Conservation (phyloP, 148 eudicot species). For the Fallopia convolvulus region DNA sequence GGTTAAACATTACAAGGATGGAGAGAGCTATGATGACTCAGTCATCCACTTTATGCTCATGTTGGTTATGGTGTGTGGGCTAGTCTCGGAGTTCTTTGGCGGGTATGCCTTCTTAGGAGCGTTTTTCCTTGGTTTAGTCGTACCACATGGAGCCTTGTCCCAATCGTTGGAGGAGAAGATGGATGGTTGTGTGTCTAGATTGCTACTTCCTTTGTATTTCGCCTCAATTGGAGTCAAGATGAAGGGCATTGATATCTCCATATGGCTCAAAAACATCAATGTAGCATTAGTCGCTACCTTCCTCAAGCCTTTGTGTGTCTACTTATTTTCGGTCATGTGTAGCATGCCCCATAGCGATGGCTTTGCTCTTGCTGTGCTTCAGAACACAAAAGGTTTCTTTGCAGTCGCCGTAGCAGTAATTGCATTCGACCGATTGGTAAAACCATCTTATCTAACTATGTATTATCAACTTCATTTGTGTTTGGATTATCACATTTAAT, state of each 20-base stretch:
- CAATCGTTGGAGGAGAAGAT: slow-evolving; percentile 32
- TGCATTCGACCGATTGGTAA: slow-evolving; percentile 41
- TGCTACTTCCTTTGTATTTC: slow-evolving; percentile 52
- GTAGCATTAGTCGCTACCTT: slow-evolving; percentile 7
- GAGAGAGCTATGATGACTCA: slow-evolving; percentile 27
- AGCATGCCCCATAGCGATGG: slow-evolving; percentile 21
- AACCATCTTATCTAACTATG: not conserved
- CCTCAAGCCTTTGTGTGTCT: slow-evolving; percentile 27
- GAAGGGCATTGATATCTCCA: not conserved
- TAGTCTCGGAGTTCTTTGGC: slow-evolving; percentile 24
- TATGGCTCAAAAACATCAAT: not conserved
- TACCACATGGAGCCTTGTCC: slow-evolving; percentile 39
- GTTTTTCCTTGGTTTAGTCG: slow-evolving; percentile 34
- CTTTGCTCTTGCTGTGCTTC: slow-evolving; percentile 31
- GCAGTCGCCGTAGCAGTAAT: slow-evolving; percentile 30
- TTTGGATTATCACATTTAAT: no score
- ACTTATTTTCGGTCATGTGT: not conserved
- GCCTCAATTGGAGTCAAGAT: slow-evolving; percentile 25
- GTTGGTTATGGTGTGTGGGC: slow-evolving; percentile 28
- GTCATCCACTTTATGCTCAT: slow-evolving; percentile 21
- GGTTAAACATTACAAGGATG: slow-evolving; percentile 17
- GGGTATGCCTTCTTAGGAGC: slow-evolving; percentile 49
- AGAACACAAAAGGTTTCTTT: slow-evolving; percentile 38
- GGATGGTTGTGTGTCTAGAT: slow-evolving; percentile 40
- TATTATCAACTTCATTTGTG: no score